A percentile compares a stretch with the other conserved stretches of the same genome.
Evolutionary conservation across 768 basidiomycete genomes (phyloP).

Genomic region (Tephrocybe sp.): DNA sequence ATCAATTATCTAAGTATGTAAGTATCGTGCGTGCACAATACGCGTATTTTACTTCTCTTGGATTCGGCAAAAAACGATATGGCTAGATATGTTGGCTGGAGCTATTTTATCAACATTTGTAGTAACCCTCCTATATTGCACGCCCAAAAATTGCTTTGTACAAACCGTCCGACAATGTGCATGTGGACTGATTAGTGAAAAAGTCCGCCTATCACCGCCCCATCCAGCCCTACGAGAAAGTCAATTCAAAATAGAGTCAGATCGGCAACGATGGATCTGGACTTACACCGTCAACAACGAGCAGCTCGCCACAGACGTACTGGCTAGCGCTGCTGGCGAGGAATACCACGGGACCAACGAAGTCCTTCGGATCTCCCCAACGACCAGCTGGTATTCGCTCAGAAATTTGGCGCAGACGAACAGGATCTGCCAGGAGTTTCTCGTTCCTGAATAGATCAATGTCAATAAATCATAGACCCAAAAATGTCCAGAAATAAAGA

Average conservation of each 20-base stretch:
- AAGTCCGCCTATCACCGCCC: conserved; percentile 38
- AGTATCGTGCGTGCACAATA: no score
- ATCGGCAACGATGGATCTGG: conserved; percentile 11
- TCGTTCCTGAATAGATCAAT: conserved; percentile 51
- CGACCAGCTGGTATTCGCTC: conserved; percentile 72
- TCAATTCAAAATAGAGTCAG: conserved; percentile 14
- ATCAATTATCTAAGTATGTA: neutral
- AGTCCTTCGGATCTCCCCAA: conserved; percentile 73
- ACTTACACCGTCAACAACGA: conserved; percentile 71
- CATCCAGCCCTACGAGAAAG: conserved; percentile 56
- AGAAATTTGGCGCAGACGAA: conserved; percentile 66
- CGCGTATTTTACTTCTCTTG: no score
- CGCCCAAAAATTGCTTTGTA: no score
- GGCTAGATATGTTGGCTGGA: no score
- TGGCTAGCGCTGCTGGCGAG: conserved; percentile 67
- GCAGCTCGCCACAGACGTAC: conserved; percentile 71
- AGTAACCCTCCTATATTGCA: neutral
- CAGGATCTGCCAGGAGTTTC: conserved; percentile 54
- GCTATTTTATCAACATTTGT: no score
- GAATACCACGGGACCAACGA: conserved; percentile 73
- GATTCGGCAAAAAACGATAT: no score
- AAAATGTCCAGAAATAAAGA: neutral
- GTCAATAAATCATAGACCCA: neutral
- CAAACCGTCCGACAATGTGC: no score
- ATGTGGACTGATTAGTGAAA: neutral